A percentile compares a stretch with the other conserved stretches of the same genome.
Evolutionary conservation across 805 yeast species (phyloP).

Genomic region (Danielia reshetovae): DNA sequence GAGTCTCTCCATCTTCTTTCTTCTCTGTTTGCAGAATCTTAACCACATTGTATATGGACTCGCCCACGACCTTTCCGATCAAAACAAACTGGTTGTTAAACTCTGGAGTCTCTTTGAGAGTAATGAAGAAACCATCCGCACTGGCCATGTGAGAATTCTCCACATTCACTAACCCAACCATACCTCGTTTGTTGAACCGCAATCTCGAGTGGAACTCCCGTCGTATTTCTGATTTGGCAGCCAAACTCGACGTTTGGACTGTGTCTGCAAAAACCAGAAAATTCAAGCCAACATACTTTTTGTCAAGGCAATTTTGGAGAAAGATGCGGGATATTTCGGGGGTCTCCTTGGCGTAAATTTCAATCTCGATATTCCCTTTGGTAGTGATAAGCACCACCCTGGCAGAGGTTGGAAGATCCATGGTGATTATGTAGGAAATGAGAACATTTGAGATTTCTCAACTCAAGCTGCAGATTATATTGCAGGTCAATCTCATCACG

Average conservation of each 20-base stretch:
- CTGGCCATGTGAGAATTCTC: conserved; percentile 12
- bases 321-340: conserved; percentile 49
- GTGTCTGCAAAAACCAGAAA: conserved; percentile 22
- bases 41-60: conserved; percentile 49
- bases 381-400: conserved; percentile 53
- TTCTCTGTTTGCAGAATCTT: conserved; percentile 48
- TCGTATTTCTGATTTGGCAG: conserved; percentile 8
- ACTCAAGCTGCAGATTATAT: no score
- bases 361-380: conserved; percentile 57
- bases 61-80: conserved; percentile 58
- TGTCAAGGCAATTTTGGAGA: conserved; percentile 45
- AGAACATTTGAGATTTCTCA: no score
- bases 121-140: conserved; percentile 31
- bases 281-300: conserved; percentile 35
- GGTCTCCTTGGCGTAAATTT: conserved; percentile 66
- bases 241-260: conserved; percentile 10
- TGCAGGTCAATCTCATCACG: no score
- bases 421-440: no score
- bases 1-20: conserved; percentile 33
- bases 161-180: conserved; percentile 45
- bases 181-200: conserved; percentile 48
- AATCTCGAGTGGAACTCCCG: conserved; percentile 52
- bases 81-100: conserved; percentile 39
- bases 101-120: conserved; percentile 44
- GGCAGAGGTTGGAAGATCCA: conserved; percentile 58